Evolutionary conservation across 129 eudicot genomes (phyloP), one percentile per base, ranked within the genome.

Genomic region (Logfia minima): DNA sequence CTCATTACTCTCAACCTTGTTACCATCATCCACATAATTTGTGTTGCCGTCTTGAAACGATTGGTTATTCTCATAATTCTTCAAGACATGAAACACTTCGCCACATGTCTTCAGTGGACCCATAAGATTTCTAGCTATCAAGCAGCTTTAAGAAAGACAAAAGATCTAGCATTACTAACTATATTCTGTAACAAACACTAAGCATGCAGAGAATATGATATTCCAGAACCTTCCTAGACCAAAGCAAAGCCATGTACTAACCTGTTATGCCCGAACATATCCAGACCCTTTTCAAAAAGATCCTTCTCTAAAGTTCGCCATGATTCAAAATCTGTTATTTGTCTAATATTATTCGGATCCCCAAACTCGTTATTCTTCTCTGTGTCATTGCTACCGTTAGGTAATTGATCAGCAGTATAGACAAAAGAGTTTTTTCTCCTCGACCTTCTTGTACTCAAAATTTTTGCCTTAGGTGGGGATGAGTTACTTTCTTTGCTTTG

Each of bases 191-290:
- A 58, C 59, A 67, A 61, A 81, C 23, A 61, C 58, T 53, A 66
- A 77, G 48, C 71, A 52, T 70, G 63, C 29, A 70, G 19, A 43
- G 14, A 21, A 29, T 22, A 55, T 23, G 4, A 53, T 32, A 43
- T 16, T 56, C 16, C 67, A 34, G 18, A n/a, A 55, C 24, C 23
- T 17, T 18, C 9, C 8, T 19, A 16, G 8, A 64, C 8, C 39
- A 26, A 26, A 23, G 18, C 17, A 63, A 68, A 81, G 66, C 61
- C 21, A 74, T 16, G 24, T 28, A 70, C 86, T 59, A 60, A 90
- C 98, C 98, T 92, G 90, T 85, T 90, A 69, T 60, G 73, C 60
- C 96, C 98, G 72, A 79, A 92, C 8, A 90, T 90, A 86, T 88
- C 88, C 13, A 92, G 32, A 62, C 98, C 98, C 81, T 90, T 88